Evolutionary conservation across 805 yeast genomes (phyloP).

Genomic region (Candida awuae): DNA sequence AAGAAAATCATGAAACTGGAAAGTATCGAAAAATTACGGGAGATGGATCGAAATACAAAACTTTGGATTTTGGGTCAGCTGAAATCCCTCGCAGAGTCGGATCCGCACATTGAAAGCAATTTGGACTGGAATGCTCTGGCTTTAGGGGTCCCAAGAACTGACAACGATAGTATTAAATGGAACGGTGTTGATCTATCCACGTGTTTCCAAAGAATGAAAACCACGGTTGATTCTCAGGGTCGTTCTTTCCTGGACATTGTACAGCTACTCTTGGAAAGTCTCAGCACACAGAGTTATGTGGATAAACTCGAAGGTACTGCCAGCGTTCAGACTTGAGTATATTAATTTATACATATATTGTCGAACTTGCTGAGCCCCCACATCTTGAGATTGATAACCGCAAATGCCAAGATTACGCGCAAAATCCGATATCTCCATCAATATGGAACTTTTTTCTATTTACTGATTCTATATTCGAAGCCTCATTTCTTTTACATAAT

Average conservation of each 20-base stretch:
- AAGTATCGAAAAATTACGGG: constrained; percentile 35
- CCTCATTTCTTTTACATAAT: no score
- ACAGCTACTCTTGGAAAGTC: constrained; percentile 13
- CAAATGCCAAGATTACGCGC: no score
- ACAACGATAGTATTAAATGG: constrained; percentile 34
- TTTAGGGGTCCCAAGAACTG: constrained; percentile 31
- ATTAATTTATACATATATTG: no score
- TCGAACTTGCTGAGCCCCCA: no score
- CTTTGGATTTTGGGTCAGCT: constrained; percentile 42
- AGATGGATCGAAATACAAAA: constrained; percentile 40
- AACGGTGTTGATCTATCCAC: constrained; percentile 51
- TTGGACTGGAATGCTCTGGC: constrained; percentile 50
- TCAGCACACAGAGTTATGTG: constrained; percentile 6
- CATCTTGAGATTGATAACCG: no score
- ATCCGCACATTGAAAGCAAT: constrained; percentile 24
- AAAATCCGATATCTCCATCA: no score
- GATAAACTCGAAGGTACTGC: background rate
- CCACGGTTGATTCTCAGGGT: constrained; percentile 39
- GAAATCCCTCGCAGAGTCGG: constrained; percentile 34
- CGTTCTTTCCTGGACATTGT: constrained; percentile 30
- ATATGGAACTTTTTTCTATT: no score
- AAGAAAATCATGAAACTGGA: constrained; percentile 66
- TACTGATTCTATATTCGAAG: no score
- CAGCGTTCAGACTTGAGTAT: no score
- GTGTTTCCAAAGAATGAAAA: constrained; percentile 54